Evolutionary conservation across 768 basidiomycete species (phyloP), one percentile per base, ranked within the genome.

Genomic region (Trichaptum fuscoviolaceum): DNA sequence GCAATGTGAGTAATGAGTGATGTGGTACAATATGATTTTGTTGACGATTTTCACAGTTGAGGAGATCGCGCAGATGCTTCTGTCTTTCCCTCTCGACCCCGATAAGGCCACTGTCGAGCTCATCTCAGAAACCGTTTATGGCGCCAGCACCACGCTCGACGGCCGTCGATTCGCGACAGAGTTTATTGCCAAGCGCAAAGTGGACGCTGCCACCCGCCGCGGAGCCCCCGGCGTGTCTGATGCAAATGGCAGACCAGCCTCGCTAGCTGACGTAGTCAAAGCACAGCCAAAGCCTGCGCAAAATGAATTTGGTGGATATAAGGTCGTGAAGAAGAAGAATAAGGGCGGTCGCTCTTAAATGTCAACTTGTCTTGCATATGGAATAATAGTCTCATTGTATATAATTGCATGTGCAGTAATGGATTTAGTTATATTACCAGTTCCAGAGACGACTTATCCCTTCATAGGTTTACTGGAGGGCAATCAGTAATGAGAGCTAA

Each of bases 271-370:
- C 67, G 95, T 97, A 2, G 93, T 98, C 67, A 96, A 95, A 77
- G 84, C 90, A 10, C 87, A 90, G 68, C 94, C 93, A 1, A 93
- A 93, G 77, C 81, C 84, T 1, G 80, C 87, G 23, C 77, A 83
- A 57, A 82, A 85, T 58, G 91, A 92, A 74, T 96, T 95, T 91
- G 87, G 88, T 26, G 88, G 87, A 7, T 95, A 94, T 82, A 96
- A 95, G 78, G 91, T 96, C 6, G 92, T 95, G 64, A 94, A 95
- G 71, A 95, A 96, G 83, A 97, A 96, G 82, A 97, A 94, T 86
- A 93, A 93, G 78, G 84, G 89, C 18, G 84, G 84, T 30, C 81
- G 85, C 71, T 73, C 86, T 60, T 90, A 61, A n/a, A 52, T 52
- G 2, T 52, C 12, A 52, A 52, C 42, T 52, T 52, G 42, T 52